Percentiles rank a stretch among this genome's conserved stretches.
phyloP scores from a whole-genome alignment of 2,329 filamentous ascomycete genomes.

The Cladorrhinum sp. region DNA sequence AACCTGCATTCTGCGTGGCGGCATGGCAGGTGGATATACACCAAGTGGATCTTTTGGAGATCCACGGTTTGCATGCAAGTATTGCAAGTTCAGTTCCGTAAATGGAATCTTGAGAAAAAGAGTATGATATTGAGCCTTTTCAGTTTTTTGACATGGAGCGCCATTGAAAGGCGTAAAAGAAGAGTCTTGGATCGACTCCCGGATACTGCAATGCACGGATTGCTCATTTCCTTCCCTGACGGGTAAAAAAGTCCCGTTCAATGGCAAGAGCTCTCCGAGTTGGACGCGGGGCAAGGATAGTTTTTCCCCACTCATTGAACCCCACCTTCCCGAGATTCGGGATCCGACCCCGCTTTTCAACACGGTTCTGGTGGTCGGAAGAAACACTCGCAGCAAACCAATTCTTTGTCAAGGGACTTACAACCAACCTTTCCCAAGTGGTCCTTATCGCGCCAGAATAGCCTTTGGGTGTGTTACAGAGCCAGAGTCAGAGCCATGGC shows the following conservation, averaged over 20 bases:
- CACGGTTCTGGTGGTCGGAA: neutral
- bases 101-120: neutral
- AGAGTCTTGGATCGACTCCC: neutral
- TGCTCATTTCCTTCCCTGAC: neutral
- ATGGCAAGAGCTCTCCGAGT: neutral
- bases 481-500: neutral
- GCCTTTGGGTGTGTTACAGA: neutral
- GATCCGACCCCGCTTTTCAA: neutral
- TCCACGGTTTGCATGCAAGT: neutral
- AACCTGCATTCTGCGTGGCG: neutral
- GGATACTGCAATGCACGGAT: neutral
- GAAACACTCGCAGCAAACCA: neutral
- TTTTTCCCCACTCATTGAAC: neutral
- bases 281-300: neutral
- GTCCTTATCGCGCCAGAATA: conserved; percentile 1
- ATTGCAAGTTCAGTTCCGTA: neutral
- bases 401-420: neutral
- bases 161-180: neutral
- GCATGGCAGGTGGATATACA: neutral
- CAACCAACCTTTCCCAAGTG: neutral
- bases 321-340: conserved; percentile 12
- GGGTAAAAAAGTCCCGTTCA: neutral
- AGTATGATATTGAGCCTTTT: neutral
- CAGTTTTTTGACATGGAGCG: neutral
- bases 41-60: neutral